Evolutionary conservation across 2,329 filamentous ascomycete species (phyloP).

Genomic region (Orbilia oligospora): DNA sequence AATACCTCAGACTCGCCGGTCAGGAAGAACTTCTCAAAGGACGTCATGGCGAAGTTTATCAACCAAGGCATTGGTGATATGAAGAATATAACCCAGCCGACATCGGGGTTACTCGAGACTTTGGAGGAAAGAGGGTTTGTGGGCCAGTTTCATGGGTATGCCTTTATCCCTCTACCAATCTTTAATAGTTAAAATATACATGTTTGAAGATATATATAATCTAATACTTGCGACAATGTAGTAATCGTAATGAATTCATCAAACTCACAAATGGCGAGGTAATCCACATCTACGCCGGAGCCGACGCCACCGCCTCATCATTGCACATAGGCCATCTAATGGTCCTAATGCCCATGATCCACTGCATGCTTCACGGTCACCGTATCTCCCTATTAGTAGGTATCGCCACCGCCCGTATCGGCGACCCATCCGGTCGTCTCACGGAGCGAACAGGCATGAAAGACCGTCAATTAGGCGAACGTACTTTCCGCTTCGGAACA

Average conservation of each 20-base stretch:
- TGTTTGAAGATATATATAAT: no score
- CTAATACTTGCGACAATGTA: not conserved
- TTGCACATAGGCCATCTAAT: conserved; percentile 85
- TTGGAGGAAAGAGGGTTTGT: conserved; percentile 42
- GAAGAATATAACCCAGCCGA: conserved; percentile 37
- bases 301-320: conserved; percentile 85
- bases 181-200: not conserved
- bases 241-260: conserved; percentile 38
- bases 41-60: conserved; percentile 46
- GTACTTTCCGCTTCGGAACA: conserved; percentile 32
- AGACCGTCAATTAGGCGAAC: conserved; percentile 36
- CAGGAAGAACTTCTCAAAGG: conserved; percentile 42
- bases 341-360: conserved; percentile 86
- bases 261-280: conserved; percentile 34
- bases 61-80: conserved; percentile 52
- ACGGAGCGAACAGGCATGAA: conserved; percentile 62
- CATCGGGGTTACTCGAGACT: conserved; percentile 19
- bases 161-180: not conserved
- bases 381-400: conserved; percentile 74
- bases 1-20: conserved; percentile 34
- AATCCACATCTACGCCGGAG: conserved; percentile 76
- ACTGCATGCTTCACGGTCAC: conserved; percentile 84
- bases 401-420: conserved; percentile 82
- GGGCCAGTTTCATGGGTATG: conserved; percentile 56
- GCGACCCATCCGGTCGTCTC: conserved; percentile 80